A percentile compares a stretch with the other conserved stretches of the same genome.
Conservation (phyloP, 1,139 yeast genomes). For the Sugiyamaella pinicola region DNA sequence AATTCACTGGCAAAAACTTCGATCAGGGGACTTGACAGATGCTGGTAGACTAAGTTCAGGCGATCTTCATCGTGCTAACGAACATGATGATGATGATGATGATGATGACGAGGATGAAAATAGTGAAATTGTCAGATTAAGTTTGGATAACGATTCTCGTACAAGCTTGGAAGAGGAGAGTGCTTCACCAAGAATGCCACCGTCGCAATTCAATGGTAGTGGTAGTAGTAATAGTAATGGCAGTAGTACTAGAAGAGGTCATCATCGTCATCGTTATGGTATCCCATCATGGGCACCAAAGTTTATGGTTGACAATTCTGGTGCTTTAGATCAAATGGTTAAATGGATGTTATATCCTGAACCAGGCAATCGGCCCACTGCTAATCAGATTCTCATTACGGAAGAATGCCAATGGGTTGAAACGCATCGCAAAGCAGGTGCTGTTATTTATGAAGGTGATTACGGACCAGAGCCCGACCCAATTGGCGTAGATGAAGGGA, state of each 20-base stretch:
- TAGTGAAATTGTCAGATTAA: conserved; percentile 8
- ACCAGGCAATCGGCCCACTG: conserved; percentile 82
- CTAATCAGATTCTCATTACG: conserved; percentile 63
- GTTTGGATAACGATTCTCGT: conserved; percentile 11
- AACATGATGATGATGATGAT: conserved; percentile 28
- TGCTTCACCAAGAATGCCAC: conserved; percentile 11
- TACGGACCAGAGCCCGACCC: conserved; percentile 72
- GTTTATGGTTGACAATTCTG: conserved; percentile 73
- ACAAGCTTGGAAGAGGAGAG: conserved; percentile 13
- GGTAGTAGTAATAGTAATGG: conserved; percentile 6
- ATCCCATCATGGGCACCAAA: conserved; percentile 83
- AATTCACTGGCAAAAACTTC: conserved; percentile 90
- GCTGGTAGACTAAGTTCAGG: conserved; percentile 86
- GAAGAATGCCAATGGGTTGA: conserved; percentile 82
- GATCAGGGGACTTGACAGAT: conserved; percentile 94
- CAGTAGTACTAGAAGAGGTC: conserved; percentile 10
- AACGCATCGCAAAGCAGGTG: conserved; percentile 85
- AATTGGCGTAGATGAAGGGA: conserved; percentile 17
- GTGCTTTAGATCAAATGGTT: conserved; percentile 76
- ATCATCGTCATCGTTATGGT: conserved; percentile 4
- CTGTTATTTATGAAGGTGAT: conserved; percentile 94
- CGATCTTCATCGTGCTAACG: conserved; percentile 45
- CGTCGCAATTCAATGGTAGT: conserved; percentile 7
- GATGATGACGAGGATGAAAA: conserved; percentile 13
- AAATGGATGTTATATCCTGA: conserved; percentile 87